Evolutionary conservation across 2,329 filamentous ascomycete species (phyloP), one percentile per base, ranked within the genome.

Genomic region (Claviceps cyperi): DNA sequence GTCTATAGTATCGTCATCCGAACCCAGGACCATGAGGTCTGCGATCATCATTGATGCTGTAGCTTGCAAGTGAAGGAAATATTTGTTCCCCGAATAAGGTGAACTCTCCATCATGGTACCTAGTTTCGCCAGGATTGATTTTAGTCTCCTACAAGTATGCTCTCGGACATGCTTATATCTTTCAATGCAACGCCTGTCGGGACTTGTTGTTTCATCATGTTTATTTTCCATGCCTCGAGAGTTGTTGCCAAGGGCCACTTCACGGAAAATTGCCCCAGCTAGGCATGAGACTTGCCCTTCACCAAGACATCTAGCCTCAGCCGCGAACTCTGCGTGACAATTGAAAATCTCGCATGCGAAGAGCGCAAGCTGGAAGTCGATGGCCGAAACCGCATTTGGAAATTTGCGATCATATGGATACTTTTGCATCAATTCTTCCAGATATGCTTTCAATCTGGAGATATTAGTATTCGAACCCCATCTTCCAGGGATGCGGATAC

Each of bases 341-440:
- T 84, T 79, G 62, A 87, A 90, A 48, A 95, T 76, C 77, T 92
- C 91, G 44, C 88, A 77, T 46, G 81, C 81, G 57, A 91, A 82
- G 68, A 94, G 77, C 14, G 84, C 84, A 14, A 86, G 81, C 67
- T 88, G 90, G 62, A 96, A 94, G 53, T 87, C 81, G 38, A 85
- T 62, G 11, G 86, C 80, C 55, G 79, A 84, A 41, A 82, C 67
- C 3, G 72, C 67, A 47, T 77, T 67, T 0, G 80, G 79, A 5
- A 74, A 71, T 52, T 72, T 71, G 58, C 78, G 73, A 57, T 81
- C 78, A 69, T 84, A 82, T 6, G 87, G 83, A 64, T 90, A 77
- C 60, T 88, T 83, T 56, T 88, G 73, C 47, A 91, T 84, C 52
- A 96, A 72, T 28, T 76, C 76, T 55, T 91, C 83, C 60, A 92